These are phyloP conservation scores for Aspergillus neoniger DNA, from an alignment of 2,329 filamentous ascomycete genomes.

Conservation along the genomic window DNA sequence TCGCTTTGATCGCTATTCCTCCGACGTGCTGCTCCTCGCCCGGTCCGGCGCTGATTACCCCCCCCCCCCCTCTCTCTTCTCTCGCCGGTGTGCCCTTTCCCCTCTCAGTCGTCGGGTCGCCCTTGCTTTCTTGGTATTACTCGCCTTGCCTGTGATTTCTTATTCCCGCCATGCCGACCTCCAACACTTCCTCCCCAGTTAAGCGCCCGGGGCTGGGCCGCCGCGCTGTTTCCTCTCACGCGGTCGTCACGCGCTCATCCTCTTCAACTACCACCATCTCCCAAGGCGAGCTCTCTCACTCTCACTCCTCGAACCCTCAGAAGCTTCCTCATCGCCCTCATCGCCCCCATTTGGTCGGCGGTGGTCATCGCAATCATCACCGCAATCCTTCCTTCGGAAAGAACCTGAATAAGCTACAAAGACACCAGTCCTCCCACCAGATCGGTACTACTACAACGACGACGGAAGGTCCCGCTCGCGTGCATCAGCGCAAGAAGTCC, in stretches of 20 bases:
- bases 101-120: not conserved
- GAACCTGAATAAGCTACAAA: constrained; percentile 47
- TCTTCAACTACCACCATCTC: constrained; percentile 22
- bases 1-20: constrained; percentile 11
- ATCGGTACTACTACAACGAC: constrained; percentile 31
- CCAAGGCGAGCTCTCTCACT: constrained; percentile 34
- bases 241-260: constrained; percentile 39
- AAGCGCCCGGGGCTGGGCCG: constrained; percentile 44
- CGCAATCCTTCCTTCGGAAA: constrained; percentile 47
- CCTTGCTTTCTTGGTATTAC: constrained; percentile 4
- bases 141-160: constrained; percentile 10
- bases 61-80: not conserved
- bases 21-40: constrained; percentile 20
- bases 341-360: constrained; percentile 47
- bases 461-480: constrained; percentile 33
- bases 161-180: constrained; percentile 26
- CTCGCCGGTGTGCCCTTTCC: not conserved
- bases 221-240: constrained; percentile 44
- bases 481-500: constrained; percentile 51
- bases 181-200: constrained; percentile 40
- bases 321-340: constrained; percentile 39
- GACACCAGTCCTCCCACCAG: constrained; percentile 32
- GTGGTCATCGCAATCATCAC: constrained; percentile 40
- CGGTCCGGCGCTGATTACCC: constrained; percentile 16
- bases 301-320: constrained; percentile 31